Conservation (phyloP, 441 rosid genomes). For the Erysimum cheiri region DNA sequence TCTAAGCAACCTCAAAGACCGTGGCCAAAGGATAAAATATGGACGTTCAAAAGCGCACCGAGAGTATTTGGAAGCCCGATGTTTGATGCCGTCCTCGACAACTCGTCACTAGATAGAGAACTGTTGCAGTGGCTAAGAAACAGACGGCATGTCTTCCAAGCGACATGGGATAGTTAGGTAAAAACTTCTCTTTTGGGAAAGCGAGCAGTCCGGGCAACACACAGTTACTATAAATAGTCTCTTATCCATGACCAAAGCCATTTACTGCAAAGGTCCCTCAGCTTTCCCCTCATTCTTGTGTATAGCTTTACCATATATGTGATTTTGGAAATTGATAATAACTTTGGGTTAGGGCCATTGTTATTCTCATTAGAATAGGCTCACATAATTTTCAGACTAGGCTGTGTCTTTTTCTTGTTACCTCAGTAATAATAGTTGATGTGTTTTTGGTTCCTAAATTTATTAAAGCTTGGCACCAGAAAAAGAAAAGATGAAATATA, state of each 20-base stretch:
- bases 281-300: conserved; percentile 64
- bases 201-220: conserved; percentile 48
- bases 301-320: conserved; percentile 59
- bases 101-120: conserved; percentile 70
- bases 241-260: conserved; percentile 22
- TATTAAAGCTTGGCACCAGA: background rate
- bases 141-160: conserved; percentile 71
- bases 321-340: conserved; percentile 40
- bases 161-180: conserved; percentile 82
- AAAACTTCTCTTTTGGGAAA: conserved; percentile 51
- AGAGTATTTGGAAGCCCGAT: conserved; percentile 89
- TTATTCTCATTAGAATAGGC: conserved; percentile 40
- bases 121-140: conserved; percentile 90
- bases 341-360: conserved; percentile 42
- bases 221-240: conserved; percentile 34
- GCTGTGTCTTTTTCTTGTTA: conserved; percentile 20
- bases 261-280: conserved; percentile 31
- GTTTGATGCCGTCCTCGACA: conserved; percentile 73
- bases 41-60: conserved; percentile 72
- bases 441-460: conserved; percentile 29
- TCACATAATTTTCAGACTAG: conserved; percentile 39
- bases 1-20: conserved; percentile 86
- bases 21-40: conserved; percentile 96
- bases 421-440: conserved; percentile 25
- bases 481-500: background rate